Evolutionary conservation across 1,284 basidiomycete genomes (phyloP).

Genomic region (Veloboletus limbatus): DNA sequence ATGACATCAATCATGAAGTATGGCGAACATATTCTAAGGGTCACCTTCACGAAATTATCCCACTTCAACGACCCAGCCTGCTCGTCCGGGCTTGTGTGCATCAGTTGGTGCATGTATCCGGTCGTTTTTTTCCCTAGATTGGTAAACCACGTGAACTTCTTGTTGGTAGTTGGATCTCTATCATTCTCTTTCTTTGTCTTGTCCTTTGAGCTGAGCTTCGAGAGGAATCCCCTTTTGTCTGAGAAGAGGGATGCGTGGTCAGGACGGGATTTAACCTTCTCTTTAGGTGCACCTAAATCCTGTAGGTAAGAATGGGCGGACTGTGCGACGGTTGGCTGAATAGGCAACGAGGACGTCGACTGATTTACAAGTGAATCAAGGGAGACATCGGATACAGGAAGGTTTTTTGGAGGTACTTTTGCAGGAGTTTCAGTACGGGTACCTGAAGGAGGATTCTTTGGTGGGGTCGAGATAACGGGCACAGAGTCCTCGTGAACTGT

Average conservation of each 20-base stretch:
- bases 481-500: constrained; percentile 19
- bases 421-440: constrained; percentile 17
- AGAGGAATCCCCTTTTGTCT: constrained; percentile 49
- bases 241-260: constrained; percentile 52
- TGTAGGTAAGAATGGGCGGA: constrained; percentile 70
- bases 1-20: background rate
- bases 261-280: constrained; percentile 67
- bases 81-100: constrained; percentile 55
- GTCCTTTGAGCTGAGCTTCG: constrained; percentile 43
- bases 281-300: constrained; percentile 47
- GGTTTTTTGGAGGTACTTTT: constrained; percentile 17
- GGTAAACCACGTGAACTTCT: constrained; percentile 52
- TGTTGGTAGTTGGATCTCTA: constrained; percentile 33
- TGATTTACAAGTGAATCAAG: constrained; percentile 32
- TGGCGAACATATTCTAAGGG: background rate
- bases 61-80: constrained; percentile 69
- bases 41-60: constrained; percentile 62
- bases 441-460: constrained; percentile 19
- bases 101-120: constrained; percentile 59
- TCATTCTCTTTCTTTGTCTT: constrained; percentile 39
- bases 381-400: constrained; percentile 21
- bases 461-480: constrained; percentile 18
- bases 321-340: constrained; percentile 51
- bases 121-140: constrained; percentile 58
- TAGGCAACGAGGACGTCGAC: constrained; percentile 47